These are phyloP conservation scores for Hevea brasiliensis DNA, from an alignment of 345 rosid species.

Conservation along the genomic window DNA sequence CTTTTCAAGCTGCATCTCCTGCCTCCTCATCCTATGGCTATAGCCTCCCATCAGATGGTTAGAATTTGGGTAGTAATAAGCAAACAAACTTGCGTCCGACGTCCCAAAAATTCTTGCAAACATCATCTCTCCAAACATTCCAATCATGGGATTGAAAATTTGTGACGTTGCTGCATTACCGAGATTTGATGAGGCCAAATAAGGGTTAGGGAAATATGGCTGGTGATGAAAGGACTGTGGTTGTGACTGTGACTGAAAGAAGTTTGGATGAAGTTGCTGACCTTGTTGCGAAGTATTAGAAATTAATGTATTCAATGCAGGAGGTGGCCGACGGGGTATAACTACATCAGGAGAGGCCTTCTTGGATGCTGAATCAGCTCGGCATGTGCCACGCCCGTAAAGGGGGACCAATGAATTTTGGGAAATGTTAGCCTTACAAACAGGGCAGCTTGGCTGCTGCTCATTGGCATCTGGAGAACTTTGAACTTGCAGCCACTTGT, in stretches of 20 bases:
- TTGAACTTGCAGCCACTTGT: constrained; percentile 30
- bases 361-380: constrained; percentile 2
- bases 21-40: constrained; percentile 28
- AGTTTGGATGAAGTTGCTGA: constrained; percentile 24
- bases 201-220: constrained; percentile 30
- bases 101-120: constrained; percentile 22
- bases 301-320: not conserved
- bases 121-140: constrained; percentile 56
- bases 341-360: not conserved
- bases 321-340: constrained; percentile 24
- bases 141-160: constrained; percentile 48
- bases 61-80: constrained; percentile 35
- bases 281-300: constrained; percentile 15
- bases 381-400: constrained; percentile 22
- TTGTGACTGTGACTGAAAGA: constrained; percentile 20
- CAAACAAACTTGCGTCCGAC: constrained; percentile 43
- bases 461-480: constrained; percentile 13
- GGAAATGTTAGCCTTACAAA: constrained; percentile 31
- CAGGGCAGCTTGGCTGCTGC: constrained; percentile 32
- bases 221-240: constrained; percentile 28
- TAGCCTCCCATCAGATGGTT: constrained; percentile 7
- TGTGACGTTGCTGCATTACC: constrained; percentile 34
- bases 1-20: constrained; percentile 31
- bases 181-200: constrained; percentile 16
- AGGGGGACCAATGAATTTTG: constrained; percentile 28